Base-by-base conservation (phyloP, 257 asterid genomes). In the Fraxinus quadrangulata region DNA sequence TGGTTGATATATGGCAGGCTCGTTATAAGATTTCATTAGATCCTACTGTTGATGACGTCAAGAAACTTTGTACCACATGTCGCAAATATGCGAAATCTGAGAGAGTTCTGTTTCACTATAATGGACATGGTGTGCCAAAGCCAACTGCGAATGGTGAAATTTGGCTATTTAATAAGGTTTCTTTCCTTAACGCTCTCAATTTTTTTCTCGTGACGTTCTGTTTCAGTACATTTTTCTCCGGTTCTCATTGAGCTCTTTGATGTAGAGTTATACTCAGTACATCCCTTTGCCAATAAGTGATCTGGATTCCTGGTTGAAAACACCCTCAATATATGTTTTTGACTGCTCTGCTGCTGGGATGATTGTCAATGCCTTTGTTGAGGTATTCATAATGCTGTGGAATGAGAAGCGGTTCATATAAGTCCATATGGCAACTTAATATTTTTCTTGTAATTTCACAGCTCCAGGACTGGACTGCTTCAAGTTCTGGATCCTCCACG, bases 121-220 rank as follows among this genome's bases (percentile, higher is more conserved):
- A 96, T 85, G 99, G 99, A 36, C 99, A 96, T 86, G 99, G 99
- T 75, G 99, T 96, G 80, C 99, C 99, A 66, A 93, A 93, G 89
- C 99, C 99, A 67, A 92, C 99, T 24, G 89, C 94, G 14, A 96
- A 84, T 81, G 99, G 99, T 80, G 98, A 96, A 93, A 93, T 82
- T 75, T 96, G 99, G 98, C 91, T 96, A 75, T 96, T 90, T 80
- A 96, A 96, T 78, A 96, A 92, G 99, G 99, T 96, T 66, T 51
- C 11, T 73, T 79, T 54, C 24, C 78, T 68, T 36, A 11, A 42
- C 28, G 19, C 72, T 37, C 14, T 47, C 36, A 42, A 21, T 33
- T 51, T 74, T 45, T 81, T n/a, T n/a, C 74, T 79, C 30, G 70
- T 75, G 72, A 71, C 16, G 70, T 74, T 31, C 63, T 70, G n/a